Conservation (phyloP, 768 basidiomycete species). For the Trametes elegans region DNA sequence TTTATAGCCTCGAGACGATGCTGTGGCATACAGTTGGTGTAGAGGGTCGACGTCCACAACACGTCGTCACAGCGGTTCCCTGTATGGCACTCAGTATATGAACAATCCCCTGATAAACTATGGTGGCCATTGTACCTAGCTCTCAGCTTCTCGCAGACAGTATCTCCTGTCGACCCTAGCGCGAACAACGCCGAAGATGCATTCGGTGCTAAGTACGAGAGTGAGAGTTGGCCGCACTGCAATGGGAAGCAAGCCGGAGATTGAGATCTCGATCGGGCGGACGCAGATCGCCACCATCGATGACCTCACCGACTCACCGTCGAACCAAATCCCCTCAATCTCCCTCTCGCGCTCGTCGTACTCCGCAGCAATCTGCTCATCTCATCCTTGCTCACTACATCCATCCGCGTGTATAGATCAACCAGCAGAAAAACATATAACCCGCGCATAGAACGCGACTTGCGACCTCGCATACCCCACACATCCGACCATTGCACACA, state of each 20-base stretch:
- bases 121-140: too few species aligned
- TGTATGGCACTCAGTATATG: too few species aligned
- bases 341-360: background rate
- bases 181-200: too few species aligned
- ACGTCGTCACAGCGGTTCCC: too few species aligned
- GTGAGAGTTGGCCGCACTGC: background rate
- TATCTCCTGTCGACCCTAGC: too few species aligned
- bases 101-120: too few species aligned
- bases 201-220: too few species aligned
- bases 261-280: slow-evolving; percentile 5
- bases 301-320: background rate
- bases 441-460: background rate
- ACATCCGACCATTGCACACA: background rate
- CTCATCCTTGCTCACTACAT: background rate
- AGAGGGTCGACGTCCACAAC: too few species aligned
- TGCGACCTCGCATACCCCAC: background rate
- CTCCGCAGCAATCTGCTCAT: background rate
- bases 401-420: background rate
- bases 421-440: background rate
- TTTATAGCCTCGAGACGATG: too few species aligned
- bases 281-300: slow-evolving; percentile 5
- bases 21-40: too few species aligned
- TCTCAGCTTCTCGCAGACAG: too few species aligned
- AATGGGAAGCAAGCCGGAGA: too few species aligned
- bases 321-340: background rate